phyloP scores from a whole-genome alignment of 306 rosid species.

The Spatholobus suberectus region DNA sequence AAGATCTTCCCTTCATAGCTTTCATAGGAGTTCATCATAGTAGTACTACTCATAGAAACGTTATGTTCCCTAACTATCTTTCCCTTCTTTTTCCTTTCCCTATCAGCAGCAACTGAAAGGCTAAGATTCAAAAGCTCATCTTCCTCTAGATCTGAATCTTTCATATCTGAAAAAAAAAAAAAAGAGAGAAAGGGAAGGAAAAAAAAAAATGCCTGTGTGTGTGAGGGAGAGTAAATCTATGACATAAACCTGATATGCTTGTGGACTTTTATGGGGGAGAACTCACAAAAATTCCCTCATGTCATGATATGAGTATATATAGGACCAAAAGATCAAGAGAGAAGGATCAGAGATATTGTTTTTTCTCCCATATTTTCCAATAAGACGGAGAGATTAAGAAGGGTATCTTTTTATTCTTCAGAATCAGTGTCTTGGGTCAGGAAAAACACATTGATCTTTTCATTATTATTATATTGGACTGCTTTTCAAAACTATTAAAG shows the following conservation, averaged over 20 bases:
- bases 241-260: conserved; percentile 31
- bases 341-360: conserved; percentile 29
- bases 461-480: conserved; percentile 40
- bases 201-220: neutral
- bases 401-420: conserved; percentile 71
- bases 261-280: conserved; percentile 52
- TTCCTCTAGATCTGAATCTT: conserved; percentile 61
- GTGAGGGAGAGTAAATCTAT: conserved; percentile 39
- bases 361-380: neutral
- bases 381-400: conserved; percentile 54
- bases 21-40: conserved; percentile 44
- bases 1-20: conserved; percentile 68
- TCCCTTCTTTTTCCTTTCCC: conserved; percentile 61
- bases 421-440: conserved; percentile 59
- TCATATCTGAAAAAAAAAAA: conserved; percentile 51
- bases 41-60: conserved; percentile 32
- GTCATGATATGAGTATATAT: conserved; percentile 59
- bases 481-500: conserved; percentile 48
- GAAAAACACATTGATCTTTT: conserved; percentile 55
- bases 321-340: conserved; percentile 46
- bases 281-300: conserved; percentile 51
- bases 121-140: conserved; percentile 77
- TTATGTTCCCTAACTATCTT: conserved; percentile 37
- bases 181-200: neutral
- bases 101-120: conserved; percentile 63